A percentile compares a stretch with the other conserved stretches of the same genome.
Conservation (phyloP, 331 rosid species). For the Arachis monticola region DNA sequence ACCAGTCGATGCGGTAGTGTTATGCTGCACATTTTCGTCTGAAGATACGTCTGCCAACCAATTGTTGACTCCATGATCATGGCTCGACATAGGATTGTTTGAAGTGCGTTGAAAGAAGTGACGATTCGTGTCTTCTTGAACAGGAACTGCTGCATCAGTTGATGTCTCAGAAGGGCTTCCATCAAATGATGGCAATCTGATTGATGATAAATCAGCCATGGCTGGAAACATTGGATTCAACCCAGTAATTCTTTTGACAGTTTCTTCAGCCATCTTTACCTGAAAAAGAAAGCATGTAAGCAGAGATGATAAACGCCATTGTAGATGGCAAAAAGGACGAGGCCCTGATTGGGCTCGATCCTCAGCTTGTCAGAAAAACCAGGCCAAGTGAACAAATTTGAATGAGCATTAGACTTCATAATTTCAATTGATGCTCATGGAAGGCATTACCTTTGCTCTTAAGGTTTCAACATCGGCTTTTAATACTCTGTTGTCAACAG, state of each 20-base stretch:
- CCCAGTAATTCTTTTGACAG: constrained; percentile 70
- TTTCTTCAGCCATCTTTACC: constrained; percentile 93
- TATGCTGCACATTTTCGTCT: constrained; percentile 54
- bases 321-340: too few relatives aligned
- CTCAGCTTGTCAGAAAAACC: too few relatives aligned
- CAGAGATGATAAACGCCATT: neutral
- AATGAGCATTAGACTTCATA: too few relatives aligned
- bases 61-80: constrained; percentile 47
- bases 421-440: constrained; percentile 17
- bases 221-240: constrained; percentile 56
- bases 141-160: constrained; percentile 64
- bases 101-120: constrained; percentile 56
- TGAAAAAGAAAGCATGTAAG: constrained; percentile 36
- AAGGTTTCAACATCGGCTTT: constrained; percentile 88
- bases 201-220: constrained; percentile 62
- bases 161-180: constrained; percentile 85
- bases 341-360: too few relatives aligned
- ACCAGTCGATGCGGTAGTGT: constrained; percentile 41
- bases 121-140: constrained; percentile 64
- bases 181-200: constrained; percentile 61
- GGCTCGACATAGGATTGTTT: constrained; percentile 42
- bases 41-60: constrained; percentile 52
- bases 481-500: constrained; percentile 85
- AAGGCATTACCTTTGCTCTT: constrained; percentile 81
- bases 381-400: too few relatives aligned